Conservation (phyloP, 176 grass and related monocot species). For the Thalia dealbata region DNA sequence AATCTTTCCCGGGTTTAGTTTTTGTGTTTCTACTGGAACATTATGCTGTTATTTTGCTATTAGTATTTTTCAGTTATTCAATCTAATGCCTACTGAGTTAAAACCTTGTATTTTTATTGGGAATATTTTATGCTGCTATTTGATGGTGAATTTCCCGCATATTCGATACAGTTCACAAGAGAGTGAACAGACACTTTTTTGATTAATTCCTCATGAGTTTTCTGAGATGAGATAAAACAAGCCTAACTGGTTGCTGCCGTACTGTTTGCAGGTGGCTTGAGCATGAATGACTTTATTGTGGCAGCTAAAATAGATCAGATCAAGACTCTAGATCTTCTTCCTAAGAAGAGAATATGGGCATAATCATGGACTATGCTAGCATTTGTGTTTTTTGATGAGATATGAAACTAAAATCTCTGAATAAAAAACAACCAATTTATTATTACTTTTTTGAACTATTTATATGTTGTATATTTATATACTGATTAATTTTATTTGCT, state of each 20-base stretch:
- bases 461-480: no score
- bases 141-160: not conserved
- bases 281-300: slow-evolving; percentile 55
- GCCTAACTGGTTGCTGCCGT: not conserved
- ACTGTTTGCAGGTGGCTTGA: slow-evolving; percentile 34
- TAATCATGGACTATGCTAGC: slow-evolving; percentile 21
- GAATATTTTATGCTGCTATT: not conserved
- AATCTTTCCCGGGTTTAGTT: no score
- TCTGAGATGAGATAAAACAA: not conserved
- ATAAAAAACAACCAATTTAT: no score
- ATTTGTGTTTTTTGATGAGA: not conserved
- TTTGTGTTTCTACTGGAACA: no score
- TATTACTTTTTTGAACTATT: no score
- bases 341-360: slow-evolving; percentile 64
- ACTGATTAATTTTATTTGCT: no score
- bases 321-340: slow-evolving; percentile 50
- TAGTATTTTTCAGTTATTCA: no score
- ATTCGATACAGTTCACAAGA: not conserved
- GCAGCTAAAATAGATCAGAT: slow-evolving; percentile 57
- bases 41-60: no score
- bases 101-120: no score
- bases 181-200: not conserved
- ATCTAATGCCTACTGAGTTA: no score
- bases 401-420: not conserved
- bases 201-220: not conserved